These are phyloP conservation scores for Pythium phragmiticola DNA, from an alignment of 352 stramenopile species.

Conservation along the genomic window DNA sequence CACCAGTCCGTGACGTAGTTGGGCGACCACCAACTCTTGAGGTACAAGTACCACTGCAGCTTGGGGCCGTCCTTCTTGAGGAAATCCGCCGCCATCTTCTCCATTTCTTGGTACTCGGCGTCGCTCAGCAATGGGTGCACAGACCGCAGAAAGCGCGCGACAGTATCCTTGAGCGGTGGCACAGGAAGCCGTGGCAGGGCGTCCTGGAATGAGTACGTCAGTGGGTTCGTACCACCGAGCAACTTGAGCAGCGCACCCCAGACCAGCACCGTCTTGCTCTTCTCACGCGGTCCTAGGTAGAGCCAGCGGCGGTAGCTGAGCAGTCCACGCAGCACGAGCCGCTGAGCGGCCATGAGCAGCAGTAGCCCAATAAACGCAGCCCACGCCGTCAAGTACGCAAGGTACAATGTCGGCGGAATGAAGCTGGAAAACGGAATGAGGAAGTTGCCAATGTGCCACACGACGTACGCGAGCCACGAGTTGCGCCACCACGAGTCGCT, in stretches of 20 bases:
- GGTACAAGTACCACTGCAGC: conserved; percentile 89
- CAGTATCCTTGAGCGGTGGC: conserved; percentile 91
- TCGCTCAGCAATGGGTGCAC: conserved; percentile 87
- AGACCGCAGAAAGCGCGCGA: conserved; percentile 90
- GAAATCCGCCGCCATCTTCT: conserved; percentile 84
- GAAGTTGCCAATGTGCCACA: conserved; percentile 82
- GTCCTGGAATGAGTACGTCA: conserved; percentile 92
- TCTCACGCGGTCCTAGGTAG: conserved; percentile 72
- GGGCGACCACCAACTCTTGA: conserved; percentile 88
- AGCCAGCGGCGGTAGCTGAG: conserved; percentile 89
- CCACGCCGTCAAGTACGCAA: conserved; percentile 85
- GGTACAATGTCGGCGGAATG: conserved; percentile 67
- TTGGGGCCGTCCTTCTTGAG: conserved; percentile 87
- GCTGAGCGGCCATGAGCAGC: conserved; percentile 83
- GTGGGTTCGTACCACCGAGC: conserved; percentile 68
- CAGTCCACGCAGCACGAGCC: conserved; percentile 75
- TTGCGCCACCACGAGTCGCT: conserved; percentile 87
- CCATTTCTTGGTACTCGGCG: conserved; percentile 87
- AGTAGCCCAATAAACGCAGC: conserved; percentile 78
- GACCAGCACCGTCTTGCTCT: conserved; percentile 57
- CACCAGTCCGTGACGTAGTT: conserved; percentile 92
- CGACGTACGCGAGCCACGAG: conserved; percentile 59
- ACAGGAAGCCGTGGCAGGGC: conserved; percentile 91
- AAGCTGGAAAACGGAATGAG: conserved; percentile 69
- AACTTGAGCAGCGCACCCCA: conserved; percentile 85